Evolutionary conservation across 1,284 basidiomycete species (phyloP).

Genomic region (Cutaneotrichosporon sp.): DNA sequence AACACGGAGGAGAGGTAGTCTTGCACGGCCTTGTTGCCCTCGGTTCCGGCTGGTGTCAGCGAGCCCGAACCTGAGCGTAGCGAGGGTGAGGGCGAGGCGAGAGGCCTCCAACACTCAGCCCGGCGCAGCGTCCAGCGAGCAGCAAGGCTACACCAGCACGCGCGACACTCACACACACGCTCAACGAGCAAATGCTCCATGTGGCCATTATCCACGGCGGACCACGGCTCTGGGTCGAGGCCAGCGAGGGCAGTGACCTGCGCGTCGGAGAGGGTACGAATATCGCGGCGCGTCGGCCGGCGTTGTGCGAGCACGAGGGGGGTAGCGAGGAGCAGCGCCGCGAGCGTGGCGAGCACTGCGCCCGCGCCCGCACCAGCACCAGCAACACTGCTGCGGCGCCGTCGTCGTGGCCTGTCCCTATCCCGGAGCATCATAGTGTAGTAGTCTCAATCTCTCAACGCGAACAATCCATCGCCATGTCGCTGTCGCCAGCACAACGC

Average conservation of each 20-base stretch:
- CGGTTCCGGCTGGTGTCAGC: constrained; percentile 38
- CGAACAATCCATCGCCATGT: no score
- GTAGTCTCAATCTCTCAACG: no score
- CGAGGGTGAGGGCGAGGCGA: not conserved
- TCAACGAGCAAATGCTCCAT: constrained; percentile 76
- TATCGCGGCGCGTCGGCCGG: constrained; percentile 22
- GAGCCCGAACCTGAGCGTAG: not conserved
- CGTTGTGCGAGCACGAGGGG: not conserved
- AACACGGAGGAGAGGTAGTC: constrained; percentile 68
- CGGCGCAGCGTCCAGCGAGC: no score
- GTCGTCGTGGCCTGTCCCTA: no score
- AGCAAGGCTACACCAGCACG: constrained; percentile 1
- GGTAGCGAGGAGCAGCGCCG: no score
- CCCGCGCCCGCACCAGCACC: no score
- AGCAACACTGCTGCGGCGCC: no score
- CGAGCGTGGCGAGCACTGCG: no score
- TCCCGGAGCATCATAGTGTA: no score
- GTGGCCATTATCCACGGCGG: constrained; percentile 51
- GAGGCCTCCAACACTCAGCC: no score
- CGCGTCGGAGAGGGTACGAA: constrained; percentile 21
- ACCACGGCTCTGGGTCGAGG: constrained; percentile 37
- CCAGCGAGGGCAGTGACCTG: constrained; percentile 22
- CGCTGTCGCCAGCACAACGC: no score
- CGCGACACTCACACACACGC: constrained; percentile 59
- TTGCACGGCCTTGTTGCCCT: constrained; percentile 61